A percentile compares a stretch with the other conserved stretches of the same genome.
Evolutionary conservation across 176 grass and related monocot species (phyloP).

Genomic region (Zoysia pacifica): DNA sequence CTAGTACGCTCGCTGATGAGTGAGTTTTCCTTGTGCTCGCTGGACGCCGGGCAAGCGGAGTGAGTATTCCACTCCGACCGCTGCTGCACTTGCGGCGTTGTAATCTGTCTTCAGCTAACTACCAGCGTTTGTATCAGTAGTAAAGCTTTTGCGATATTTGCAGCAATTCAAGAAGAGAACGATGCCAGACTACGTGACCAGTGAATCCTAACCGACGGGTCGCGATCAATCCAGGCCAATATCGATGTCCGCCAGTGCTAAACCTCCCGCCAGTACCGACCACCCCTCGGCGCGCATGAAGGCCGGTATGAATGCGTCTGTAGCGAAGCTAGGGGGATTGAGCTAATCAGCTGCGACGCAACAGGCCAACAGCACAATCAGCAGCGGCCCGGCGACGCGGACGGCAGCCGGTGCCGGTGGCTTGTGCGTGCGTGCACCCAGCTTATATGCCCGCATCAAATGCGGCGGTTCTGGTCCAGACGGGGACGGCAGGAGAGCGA

Average conservation of each 20-base stretch:
- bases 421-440: slow-evolving; percentile 30
- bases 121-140: neutral
- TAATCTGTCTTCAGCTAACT: neutral
- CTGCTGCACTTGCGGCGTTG: neutral
- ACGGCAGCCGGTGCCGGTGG: slow-evolving; percentile 13
- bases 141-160: neutral
- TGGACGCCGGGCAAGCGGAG: neutral
- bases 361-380: neutral
- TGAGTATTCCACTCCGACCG: neutral
- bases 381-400: neutral
- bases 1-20: neutral
- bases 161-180: no score
- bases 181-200: no score
- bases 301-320: neutral
- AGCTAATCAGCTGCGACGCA: neutral
- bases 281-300: slow-evolving; percentile 23
- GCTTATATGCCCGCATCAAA: slow-evolving; percentile 56
- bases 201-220: neutral
- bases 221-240: neutral
- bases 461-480: slow-evolving; percentile 24
- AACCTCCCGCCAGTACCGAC: neutral
- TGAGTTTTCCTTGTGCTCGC: no score
- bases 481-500: neutral
- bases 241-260: neutral
- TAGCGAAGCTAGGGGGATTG: no score